These are phyloP conservation scores for bread wheat (Triticum aestivum) DNA, from an alignment of 176 grass and related monocot genomes.

Conservation along the genomic window DNA sequence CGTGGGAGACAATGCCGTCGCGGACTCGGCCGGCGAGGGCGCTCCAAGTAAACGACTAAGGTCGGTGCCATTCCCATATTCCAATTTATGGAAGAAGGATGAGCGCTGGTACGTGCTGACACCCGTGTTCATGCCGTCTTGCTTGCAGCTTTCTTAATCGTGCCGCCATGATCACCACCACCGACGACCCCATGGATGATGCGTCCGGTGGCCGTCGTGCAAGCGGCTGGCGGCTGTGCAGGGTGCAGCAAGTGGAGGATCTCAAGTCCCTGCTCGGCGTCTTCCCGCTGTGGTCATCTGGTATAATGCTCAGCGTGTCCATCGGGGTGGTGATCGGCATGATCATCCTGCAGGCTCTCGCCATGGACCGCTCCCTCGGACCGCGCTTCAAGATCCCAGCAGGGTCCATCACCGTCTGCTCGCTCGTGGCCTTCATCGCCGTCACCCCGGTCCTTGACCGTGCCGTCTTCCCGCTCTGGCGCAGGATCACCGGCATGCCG, in stretches of 20 bases:
- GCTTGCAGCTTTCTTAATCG: constrained; percentile 48
- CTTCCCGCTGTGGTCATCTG: constrained; percentile 40
- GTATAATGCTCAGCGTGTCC: constrained; percentile 34
- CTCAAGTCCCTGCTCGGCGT: constrained; percentile 44
- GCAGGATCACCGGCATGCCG: neutral
- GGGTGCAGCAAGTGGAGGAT: constrained; percentile 44
- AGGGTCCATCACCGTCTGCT: constrained; percentile 26
- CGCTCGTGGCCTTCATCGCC: constrained; percentile 1
- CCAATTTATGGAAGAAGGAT: neutral
- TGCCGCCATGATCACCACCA: constrained; percentile 41
- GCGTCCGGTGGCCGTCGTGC: constrained; percentile 5
- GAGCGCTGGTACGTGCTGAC: too few relatives aligned
- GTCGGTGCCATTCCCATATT: neutral
- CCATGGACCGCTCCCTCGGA: constrained; percentile 56
- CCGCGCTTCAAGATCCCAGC: constrained; percentile 43
- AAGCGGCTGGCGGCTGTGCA: constrained; percentile 28
- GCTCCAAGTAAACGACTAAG: constrained; percentile 44
- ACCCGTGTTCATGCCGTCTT: neutral
- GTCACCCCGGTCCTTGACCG: constrained; percentile 40
- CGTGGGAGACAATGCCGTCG: constrained; percentile 5
- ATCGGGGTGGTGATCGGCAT: constrained; percentile 38
- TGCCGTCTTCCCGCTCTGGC: constrained; percentile 40
- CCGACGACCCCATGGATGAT: neutral
- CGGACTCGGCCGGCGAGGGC: neutral
- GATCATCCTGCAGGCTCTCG: constrained; percentile 48